Evolutionary conservation across 495 filamentous ascomycete species (phyloP), one percentile per base, ranked within the genome.

Genomic region (Platismatia glauca): DNA sequence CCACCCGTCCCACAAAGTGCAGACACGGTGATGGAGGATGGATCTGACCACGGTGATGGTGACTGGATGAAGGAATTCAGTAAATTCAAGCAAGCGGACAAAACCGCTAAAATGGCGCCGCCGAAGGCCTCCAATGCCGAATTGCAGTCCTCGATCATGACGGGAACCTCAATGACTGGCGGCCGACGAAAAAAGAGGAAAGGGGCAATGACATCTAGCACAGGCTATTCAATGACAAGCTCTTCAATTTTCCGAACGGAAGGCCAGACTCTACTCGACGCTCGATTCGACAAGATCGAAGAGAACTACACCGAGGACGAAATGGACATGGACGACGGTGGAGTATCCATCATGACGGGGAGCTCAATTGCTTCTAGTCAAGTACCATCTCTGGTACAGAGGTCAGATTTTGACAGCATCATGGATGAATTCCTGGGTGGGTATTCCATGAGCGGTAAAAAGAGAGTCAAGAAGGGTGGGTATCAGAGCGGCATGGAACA

Each of bases 191-290:
- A 96, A 83, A 95, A 93, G 83, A 82, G 90, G 64, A 94, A 91
- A 74, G 91, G 91, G 53, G 91, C 94, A 24, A 72, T 94, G 72
- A 97, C 94, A 27, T 89, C 88, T 68, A 89, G 88, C 1, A 93
- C 93, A 8, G 81, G 82, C 20, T 97, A 96, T 76, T 96, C 91
- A n/a, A 99, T 97, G 95, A 91, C 88, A 0, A 95, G 89, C 8
- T 96, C 94, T 0, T 87, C 91, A 0, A 78, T 97, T 9, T 83
- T 87, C 27, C 84, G 95, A 48, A 97, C 93, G 2, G 94, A 96
- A 64, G 90, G 90, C n/a, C 81, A 91, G 43, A 85, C 85, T 7
- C 81, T 91, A 15, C 79, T 97, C 24, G 95, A 99, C 71, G 86
- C 85, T 50, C 85, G 94, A 18, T 99, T 97, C 70, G 94, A 97